Conservation (phyloP, 768 basidiomycete genomes). For the Mycena pura region DNA sequence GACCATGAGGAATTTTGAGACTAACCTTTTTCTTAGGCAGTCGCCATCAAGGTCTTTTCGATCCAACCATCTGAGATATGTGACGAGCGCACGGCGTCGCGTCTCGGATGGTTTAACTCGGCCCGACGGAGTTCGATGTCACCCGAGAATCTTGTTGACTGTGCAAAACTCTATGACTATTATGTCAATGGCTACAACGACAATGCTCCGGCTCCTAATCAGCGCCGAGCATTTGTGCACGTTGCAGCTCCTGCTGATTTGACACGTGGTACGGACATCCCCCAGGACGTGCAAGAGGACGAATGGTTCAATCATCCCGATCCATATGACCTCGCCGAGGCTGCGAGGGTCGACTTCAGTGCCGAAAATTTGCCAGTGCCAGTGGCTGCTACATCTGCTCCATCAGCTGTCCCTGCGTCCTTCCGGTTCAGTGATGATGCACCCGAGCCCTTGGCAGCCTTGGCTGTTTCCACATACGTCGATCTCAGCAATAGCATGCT, state of each 20-base stretch:
- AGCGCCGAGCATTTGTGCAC: background rate
- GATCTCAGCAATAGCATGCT: too few relatives aligned
- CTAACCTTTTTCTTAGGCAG: background rate
- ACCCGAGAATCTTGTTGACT: slow-evolving; percentile 31
- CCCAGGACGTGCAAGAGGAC: background rate
- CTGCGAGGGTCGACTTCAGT: background rate
- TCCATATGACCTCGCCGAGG: slow-evolving; percentile 4
- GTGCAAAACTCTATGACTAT: slow-evolving; percentile 25
- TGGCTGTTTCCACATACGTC: too few relatives aligned
- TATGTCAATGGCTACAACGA: background rate
- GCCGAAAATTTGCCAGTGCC: too few relatives aligned
- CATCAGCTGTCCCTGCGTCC: too few relatives aligned
- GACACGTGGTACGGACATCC: background rate
- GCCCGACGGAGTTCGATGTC: slow-evolving; percentile 29
- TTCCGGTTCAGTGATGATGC: too few relatives aligned
- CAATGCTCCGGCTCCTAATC: background rate
- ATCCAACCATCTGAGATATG: slow-evolving; percentile 37
- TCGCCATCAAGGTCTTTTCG: slow-evolving; percentile 34
- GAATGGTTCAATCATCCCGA: background rate
- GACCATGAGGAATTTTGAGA: too few relatives aligned
- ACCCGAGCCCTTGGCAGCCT: too few relatives aligned
- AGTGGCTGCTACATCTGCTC: too few relatives aligned
- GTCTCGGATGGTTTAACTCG: slow-evolving; percentile 35
- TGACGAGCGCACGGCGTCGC: slow-evolving; percentile 35
- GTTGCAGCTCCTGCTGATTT: background rate